Evolutionary conservation across 106 monocot genomes (phyloP).

Genomic region (Acorus gramineus): DNA sequence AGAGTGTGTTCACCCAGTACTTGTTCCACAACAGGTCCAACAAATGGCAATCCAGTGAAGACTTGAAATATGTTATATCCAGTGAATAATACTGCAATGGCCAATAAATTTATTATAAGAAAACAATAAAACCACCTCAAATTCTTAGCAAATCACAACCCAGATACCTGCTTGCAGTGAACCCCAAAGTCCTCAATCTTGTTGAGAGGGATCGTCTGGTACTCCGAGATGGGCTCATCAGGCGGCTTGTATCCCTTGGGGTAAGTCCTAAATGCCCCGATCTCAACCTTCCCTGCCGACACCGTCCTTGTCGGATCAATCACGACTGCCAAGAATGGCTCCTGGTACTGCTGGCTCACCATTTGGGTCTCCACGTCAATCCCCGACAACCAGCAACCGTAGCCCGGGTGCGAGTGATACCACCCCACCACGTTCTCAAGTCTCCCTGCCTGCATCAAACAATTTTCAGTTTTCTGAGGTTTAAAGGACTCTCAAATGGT

Average conservation of each 20-base stretch:
- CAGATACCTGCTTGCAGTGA: constrained; percentile 82
- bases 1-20: constrained; percentile 98
- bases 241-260: constrained; percentile 86
- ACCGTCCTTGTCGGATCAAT: constrained; percentile 95
- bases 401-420: constrained; percentile 99
- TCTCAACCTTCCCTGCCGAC: constrained; percentile 92
- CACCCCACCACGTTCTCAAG: constrained; percentile 92
- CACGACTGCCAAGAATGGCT: constrained; percentile 89
- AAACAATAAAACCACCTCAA: too few species aligned
- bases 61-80: constrained; percentile 98
- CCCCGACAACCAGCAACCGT: constrained; percentile 95
- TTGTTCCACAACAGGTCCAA: constrained; percentile 99
- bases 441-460: constrained; percentile 56
- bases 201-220: constrained; percentile 93
- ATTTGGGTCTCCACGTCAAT: constrained; percentile 97
- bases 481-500: too few species aligned
- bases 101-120: constrained; percentile 3
- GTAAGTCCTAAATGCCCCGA: constrained; percentile 95
- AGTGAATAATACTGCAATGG: constrained; percentile 74
- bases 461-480: too few species aligned
- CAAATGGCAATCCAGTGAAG: constrained; percentile 76
- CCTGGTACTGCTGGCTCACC: constrained; percentile 91
- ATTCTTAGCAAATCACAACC: too few species aligned
- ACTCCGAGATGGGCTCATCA: constrained; percentile 94
- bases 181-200: constrained; percentile 99